Percentiles rank a stretch among this genome's conserved stretches.
These are phyloP conservation scores for Pythium aquatile DNA, from an alignment of 352 stramenopile species.

Conservation along the genomic window DNA sequence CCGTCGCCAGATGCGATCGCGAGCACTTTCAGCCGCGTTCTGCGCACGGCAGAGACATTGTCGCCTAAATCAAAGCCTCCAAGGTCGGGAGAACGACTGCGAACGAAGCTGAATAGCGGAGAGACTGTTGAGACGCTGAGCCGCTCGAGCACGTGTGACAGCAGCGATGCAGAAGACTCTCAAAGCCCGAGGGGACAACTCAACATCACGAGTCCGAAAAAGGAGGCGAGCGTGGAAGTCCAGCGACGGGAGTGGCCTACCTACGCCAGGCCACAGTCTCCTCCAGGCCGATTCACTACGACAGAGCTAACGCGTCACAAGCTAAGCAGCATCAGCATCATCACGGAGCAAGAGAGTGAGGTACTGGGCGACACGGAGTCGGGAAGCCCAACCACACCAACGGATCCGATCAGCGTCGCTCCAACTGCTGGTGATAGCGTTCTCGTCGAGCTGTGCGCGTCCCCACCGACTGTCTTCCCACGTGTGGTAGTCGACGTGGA, in stretches of 20 bases:
- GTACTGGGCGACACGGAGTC: no score
- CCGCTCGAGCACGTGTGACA: not conserved
- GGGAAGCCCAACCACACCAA: not conserved
- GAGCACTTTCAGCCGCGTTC: not conserved
- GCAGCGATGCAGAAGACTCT: not conserved
- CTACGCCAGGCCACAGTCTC: not conserved
- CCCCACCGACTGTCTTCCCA: conserved; percentile 10
- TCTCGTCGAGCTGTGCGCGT: conserved; percentile 4
- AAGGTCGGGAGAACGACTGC: not conserved
- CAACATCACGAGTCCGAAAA: not conserved
- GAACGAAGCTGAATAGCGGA: not conserved
- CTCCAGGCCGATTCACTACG: not conserved
- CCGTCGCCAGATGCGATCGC: not conserved
- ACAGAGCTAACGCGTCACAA: conserved; percentile 1
- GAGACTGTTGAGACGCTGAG: not conserved
- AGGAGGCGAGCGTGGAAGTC: not conserved
- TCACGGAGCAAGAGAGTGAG: not conserved
- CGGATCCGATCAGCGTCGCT: not conserved
- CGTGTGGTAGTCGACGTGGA: conserved; percentile 10
- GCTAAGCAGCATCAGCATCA: not conserved
- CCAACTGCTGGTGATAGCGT: not conserved
- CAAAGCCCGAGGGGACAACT: no score
- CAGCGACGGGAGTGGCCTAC: not conserved
- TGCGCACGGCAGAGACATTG: not conserved
- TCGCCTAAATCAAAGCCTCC: not conserved